Evolutionary conservation across 2,329 filamentous ascomycete genomes (phyloP), one percentile per base, ranked within the genome.

Genomic region (Leptodontidium sp.): DNA sequence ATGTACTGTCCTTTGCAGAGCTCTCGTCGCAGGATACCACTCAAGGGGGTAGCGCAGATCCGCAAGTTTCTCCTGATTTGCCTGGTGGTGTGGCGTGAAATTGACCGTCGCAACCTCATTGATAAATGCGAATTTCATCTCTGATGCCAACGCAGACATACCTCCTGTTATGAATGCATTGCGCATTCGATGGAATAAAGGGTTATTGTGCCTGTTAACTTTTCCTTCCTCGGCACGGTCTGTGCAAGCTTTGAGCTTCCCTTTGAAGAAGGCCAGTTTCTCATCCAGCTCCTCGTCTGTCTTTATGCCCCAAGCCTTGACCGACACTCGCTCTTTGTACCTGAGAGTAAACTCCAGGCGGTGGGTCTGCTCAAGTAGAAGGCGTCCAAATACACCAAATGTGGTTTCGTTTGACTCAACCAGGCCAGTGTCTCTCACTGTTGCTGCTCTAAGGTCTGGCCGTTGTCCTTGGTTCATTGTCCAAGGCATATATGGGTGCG

Each of bases 1-100:
- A 81, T 98, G 93, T 50, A 99, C 87, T 0, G 89, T 95, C 55
- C 96, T 87, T 76, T 94, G 92, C 75, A 96, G 84, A 57, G 88
- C 85, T 68, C 97, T 87, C 1, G 96, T 96, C 4, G 88, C 89
- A 0, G 95, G 93, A 77, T 91, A 98, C 95, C 95, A 98, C 79
- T 99, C 96, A 65, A 90, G 87, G 0, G 96, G 96, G 79, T 90
- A 94, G n/a, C 94, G 88, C 73, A 97, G 82, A 80, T 98, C 93
- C n/a, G 93, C 88, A 15, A 97, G 81, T 24, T 85, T 84, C 74
- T 84, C 82, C 74, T 94, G 92, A 50, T 69, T 71, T 45, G 58
- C 52, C 40, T 70, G 61, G 21, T 68, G 84, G 29, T 84, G 83
- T 24, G 82, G 80, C 1, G 89, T 86, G 77, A 91, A 88, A 32